Evolutionary conservation across 139 green algal species (phyloP), one percentile per base, ranked within the genome.

Genomic region (Edaphochlamys debaryana): DNA sequence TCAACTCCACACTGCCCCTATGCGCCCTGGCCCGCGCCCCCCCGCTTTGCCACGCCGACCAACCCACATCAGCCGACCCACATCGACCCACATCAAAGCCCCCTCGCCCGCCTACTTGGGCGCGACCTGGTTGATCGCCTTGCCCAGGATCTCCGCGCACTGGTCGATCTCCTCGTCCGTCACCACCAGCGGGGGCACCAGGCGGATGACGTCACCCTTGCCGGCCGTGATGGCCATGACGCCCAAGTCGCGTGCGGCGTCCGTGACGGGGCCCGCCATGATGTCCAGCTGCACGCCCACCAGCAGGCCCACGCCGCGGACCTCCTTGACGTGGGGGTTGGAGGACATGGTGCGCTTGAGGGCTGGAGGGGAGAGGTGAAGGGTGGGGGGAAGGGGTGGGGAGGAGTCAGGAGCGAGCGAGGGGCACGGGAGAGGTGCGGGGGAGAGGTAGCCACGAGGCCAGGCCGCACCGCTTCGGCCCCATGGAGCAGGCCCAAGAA

Each of bases 211-310:
- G 81, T 99, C 93, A 4, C 97, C 97, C 78, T 92, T 91, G 74
- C 93, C 87, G 9, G 97, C 97, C 4, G 97, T 99, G 87, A 99
- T 98, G 29, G 95, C 90, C 29, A 99, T 91, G 77, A 99, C 62
- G 8, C 97, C 97, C 68, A 89, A 84, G 13, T 96, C 91, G 25
- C 94, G 85, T 0, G 92, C 93, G 36, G 87, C 89, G 8, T 93
- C 82, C 50, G 97, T 91, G 7, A 99, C 52, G 0, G 90, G 80
- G n/a, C 92, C 94, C 1, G 94, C 97, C 63, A 90, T 88, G 79
- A 79, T 73, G 90, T 98, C 95, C 52, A 99, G 90, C 94, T 99
- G 92, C 32, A 99, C 82, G 67, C 97, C 98, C 27, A 95, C 89
- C 63, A 99, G 94, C 75, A 99, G 90, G 3, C 97, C 97, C 73